phyloP scores from a whole-genome alignment of 306 rosid species.

The Lathyrus oleraceus region DNA sequence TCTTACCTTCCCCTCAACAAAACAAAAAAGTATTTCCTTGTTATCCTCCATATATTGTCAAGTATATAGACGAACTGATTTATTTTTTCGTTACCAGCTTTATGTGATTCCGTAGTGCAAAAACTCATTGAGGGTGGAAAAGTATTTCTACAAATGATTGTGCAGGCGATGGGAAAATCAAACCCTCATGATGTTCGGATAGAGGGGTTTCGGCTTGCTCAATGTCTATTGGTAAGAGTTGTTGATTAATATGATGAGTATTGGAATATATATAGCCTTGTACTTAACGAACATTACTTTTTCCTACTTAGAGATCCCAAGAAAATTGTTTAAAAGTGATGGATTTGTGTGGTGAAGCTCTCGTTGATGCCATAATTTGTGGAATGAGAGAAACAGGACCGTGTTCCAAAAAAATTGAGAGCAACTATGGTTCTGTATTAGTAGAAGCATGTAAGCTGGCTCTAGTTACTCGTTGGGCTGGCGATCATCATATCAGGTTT shows the following conservation, averaged over 20 bases:
- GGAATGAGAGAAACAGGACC: constrained; percentile 55
- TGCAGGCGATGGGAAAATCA: constrained; percentile 67
- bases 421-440: constrained; percentile 50
- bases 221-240: constrained; percentile 62
- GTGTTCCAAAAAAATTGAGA: constrained; percentile 46
- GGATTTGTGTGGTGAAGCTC: constrained; percentile 58
- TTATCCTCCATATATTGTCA: constrained; percentile 16
- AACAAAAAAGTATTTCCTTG: background rate
- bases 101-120: constrained; percentile 68
- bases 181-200: constrained; percentile 58
- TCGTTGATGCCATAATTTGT: constrained; percentile 63
- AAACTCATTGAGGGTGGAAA: constrained; percentile 65
- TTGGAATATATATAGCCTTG: constrained; percentile 11
- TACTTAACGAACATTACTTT: constrained; percentile 31
- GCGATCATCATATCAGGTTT: constrained; percentile 70
- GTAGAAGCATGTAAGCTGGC: constrained; percentile 78
- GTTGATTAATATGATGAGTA: constrained; percentile 21
- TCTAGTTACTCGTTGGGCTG: constrained; percentile 75
- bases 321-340: constrained; percentile 47
- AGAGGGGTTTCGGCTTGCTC: constrained; percentile 80
- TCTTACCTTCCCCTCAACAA: background rate
- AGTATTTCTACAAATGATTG: constrained; percentile 52
- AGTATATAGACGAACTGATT: constrained; percentile 23
- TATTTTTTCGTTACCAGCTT: constrained; percentile 55
- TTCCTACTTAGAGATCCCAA: constrained; percentile 64